phyloP scores from a whole-genome alignment of 2,329 filamentous ascomycete species.

The Gyromitra esculenta region DNA sequence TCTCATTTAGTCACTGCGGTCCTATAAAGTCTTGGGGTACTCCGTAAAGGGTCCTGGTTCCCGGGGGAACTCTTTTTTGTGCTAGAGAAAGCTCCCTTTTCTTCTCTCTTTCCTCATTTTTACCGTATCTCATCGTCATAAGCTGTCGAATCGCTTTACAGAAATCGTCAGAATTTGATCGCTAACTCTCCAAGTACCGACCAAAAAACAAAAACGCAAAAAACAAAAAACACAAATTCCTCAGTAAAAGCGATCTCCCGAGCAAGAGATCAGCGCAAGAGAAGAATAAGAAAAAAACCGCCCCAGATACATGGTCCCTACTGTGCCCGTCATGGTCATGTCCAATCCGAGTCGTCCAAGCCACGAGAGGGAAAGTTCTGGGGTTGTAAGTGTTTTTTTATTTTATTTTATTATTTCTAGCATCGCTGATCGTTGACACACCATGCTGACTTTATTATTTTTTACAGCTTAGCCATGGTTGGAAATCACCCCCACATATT shows the following conservation, averaged over 20 bases:
- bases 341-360: constrained; percentile 25
- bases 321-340: constrained; percentile 26
- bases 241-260: constrained; percentile 10
- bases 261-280: constrained; percentile 2
- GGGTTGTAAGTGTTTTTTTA: constrained; percentile 31
- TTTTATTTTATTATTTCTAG: not conserved
- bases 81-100: not conserved
- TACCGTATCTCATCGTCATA: not conserved
- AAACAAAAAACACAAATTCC: constrained; percentile 11
- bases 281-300: constrained; percentile 3
- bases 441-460: constrained; percentile 24
- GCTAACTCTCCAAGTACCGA: not conserved
- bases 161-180: not conserved
- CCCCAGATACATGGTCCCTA: constrained; percentile 35
- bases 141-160: not conserved
- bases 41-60: not conserved
- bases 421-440: constrained; percentile 24
- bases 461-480: constrained; percentile 45
- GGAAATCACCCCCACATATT: constrained; percentile 38
- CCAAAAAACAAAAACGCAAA: constrained; percentile 26
- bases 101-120: constrained; percentile 3
- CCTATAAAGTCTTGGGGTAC: constrained; percentile 26
- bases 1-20: not conserved
- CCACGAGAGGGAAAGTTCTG: constrained; percentile 13
- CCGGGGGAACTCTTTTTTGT: not conserved